phyloP scores from a whole-genome alignment of 768 basidiomycete species.

The Hebeloma cylindrosporum region DNA sequence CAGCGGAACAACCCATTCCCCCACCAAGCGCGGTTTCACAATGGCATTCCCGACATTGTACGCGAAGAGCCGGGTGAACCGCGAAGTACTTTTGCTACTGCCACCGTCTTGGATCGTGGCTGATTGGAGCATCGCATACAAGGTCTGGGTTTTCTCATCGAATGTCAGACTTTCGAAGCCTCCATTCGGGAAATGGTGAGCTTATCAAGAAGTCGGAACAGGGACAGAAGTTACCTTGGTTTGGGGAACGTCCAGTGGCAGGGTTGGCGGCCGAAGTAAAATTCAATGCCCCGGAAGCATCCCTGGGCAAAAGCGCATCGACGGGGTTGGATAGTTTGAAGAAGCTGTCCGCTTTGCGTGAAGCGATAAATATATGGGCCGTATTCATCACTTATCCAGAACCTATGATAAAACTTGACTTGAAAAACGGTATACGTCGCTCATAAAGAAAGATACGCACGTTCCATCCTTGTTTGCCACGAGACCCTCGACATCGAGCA shows the following conservation, averaged over 20 bases:
- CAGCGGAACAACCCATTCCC: slow-evolving; percentile 61
- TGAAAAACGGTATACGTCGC: background rate
- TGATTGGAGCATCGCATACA: slow-evolving; percentile 64
- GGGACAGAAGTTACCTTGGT: slow-evolving; percentile 43
- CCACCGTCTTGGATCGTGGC: slow-evolving; percentile 68
- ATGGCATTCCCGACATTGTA: slow-evolving; percentile 46
- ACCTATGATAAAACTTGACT: slow-evolving; percentile 35
- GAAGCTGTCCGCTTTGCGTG: slow-evolving; percentile 43
- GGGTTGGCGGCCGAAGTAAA: slow-evolving; percentile 53
- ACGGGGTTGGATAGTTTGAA: slow-evolving; percentile 62
- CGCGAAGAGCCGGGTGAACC: slow-evolving; percentile 56
- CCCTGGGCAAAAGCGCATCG: slow-evolving; percentile 51
- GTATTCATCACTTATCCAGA: slow-evolving; percentile 70
- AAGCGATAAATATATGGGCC: slow-evolving; percentile 65
- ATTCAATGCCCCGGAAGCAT: slow-evolving; percentile 43
- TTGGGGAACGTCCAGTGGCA: slow-evolving; percentile 50
- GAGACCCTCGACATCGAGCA: slow-evolving; percentile 59
- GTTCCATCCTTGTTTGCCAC: slow-evolving; percentile 58
- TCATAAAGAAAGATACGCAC: slow-evolving; percentile 29
- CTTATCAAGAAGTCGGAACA: background rate
- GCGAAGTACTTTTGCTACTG: slow-evolving; percentile 40
- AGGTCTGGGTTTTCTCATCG: slow-evolving; percentile 43
- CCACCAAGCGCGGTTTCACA: slow-evolving; percentile 39
- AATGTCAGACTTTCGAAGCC: slow-evolving; percentile 63
- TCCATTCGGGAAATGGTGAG: slow-evolving; percentile 16